Evolutionary conservation across 2,329 filamentous ascomycete genomes (phyloP), one percentile per base, ranked within the genome.

Genomic region (Paraconiothyrium sp.): DNA sequence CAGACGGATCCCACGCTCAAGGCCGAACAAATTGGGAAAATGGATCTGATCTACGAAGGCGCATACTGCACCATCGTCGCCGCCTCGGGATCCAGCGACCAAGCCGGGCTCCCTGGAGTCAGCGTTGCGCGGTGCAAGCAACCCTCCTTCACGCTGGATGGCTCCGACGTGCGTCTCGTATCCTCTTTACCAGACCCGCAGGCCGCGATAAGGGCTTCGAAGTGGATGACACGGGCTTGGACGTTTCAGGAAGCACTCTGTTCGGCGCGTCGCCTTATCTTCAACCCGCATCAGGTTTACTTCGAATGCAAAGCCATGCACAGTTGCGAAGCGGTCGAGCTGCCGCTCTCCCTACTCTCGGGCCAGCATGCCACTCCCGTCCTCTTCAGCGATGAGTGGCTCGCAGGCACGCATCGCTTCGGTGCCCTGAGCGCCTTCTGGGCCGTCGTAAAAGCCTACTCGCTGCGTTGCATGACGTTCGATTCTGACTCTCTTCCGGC

Each of bases 211-310:
- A 47, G 50, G 24, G 10, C 32, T 27, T 63, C 62, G 1, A 58
- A 24, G 13, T 68, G 66, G 64, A 63, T 55, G 24, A 58, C 61
- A n/a, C n/a, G 66, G 37, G 64, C 55, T 16, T 65, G 64, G 66
- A 64, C 63, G 20, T 67, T 35, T 62, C 46, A 67, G 48, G 66
- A 68, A 57, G 58, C 54, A 11, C 35, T 61, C 11, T 59, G 60
- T 39, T 66, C 64, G 32, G 52, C 32, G 11, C 50, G 64, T 11
- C 55, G 60, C 2, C 52, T 68, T 7, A n/a, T 67, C 22, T 68
- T 68, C 47, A 68, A 60, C n/a, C 35, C 43, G 5, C 30, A 63
- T 16, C 61, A 65, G 13, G 44, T 68, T 7, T 67, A 68, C 44
- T 67, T 65, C 47, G 59, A 66, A 55, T 68, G 66, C 59, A 58